A percentile compares a stretch with the other conserved stretches of the same genome.
Conservation (phyloP, 2,329 filamentous ascomycete species). For the Neonectria ditissima region DNA sequence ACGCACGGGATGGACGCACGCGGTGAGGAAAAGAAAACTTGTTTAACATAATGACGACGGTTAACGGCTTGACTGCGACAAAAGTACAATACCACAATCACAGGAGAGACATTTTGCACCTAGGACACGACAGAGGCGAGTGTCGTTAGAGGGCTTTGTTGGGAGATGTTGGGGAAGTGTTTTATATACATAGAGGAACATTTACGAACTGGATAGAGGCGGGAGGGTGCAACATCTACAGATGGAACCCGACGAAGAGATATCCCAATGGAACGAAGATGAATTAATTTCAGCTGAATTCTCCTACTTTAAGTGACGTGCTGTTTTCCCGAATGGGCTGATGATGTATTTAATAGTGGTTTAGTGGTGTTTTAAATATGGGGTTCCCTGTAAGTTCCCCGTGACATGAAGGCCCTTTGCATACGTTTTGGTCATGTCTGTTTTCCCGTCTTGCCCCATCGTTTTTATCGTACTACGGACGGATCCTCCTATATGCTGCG, state of each 20-base stretch:
- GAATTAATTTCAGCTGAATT: neutral
- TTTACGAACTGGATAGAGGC: slow-evolving; percentile 44
- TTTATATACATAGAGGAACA: slow-evolving; percentile 38
- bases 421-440: slow-evolving; percentile 1
- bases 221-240: slow-evolving; percentile 8
- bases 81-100: slow-evolving; percentile 36
- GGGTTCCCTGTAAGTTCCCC: slow-evolving; percentile 8
- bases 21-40: slow-evolving; percentile 39
- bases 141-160: slow-evolving; percentile 22
- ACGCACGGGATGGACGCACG: slow-evolving; percentile 40
- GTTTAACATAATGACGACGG: slow-evolving; percentile 46
- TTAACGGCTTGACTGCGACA: slow-evolving; percentile 48
- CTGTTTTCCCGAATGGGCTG: neutral
- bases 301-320: neutral
- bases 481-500: neutral
- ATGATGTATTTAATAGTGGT: neutral
- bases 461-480: no score
- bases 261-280: slow-evolving; percentile 44
- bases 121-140: slow-evolving; percentile 21
- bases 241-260: slow-evolving; percentile 31
- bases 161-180: slow-evolving; percentile 29
- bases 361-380: slow-evolving; percentile 1
- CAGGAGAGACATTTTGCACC: slow-evolving; percentile 14
- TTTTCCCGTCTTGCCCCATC: slow-evolving; percentile 1
- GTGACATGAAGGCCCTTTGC: neutral